Evolutionary conservation across 495 filamentous ascomycete species (phyloP).

Genomic region (Penicillium subrubescens): DNA sequence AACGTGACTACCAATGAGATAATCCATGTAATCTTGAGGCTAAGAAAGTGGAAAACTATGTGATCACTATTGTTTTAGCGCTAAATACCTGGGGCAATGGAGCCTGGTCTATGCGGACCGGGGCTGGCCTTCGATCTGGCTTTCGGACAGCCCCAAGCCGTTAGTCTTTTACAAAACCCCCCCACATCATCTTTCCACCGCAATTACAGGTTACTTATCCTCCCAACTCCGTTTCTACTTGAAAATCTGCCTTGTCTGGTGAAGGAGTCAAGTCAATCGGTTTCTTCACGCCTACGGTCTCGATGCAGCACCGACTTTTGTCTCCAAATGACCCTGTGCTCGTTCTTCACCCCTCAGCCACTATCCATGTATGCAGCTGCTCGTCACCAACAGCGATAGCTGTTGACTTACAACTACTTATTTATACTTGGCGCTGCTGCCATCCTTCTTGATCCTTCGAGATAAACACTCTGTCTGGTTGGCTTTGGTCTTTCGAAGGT

Average conservation of each 20-base stretch:
- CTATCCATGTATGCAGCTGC: constrained; percentile 31
- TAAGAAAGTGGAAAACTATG: constrained; percentile 7
- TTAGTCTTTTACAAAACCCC: constrained; percentile 22
- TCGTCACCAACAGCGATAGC: constrained; percentile 25
- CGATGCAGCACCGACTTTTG: constrained; percentile 28
- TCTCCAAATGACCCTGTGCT: constrained; percentile 33
- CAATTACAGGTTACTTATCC: constrained; percentile 24
- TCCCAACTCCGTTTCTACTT: constrained; percentile 9
- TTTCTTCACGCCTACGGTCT: constrained; percentile 29
- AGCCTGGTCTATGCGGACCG: constrained; percentile 27
- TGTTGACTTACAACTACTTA: constrained; percentile 25
- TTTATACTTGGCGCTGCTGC: constrained; percentile 27
- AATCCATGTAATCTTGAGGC: constrained; percentile 16
- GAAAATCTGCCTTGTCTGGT: constrained; percentile 44
- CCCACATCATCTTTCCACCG: constrained; percentile 27
- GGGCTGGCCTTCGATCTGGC: constrained; percentile 35
- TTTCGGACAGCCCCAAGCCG: constrained; percentile 27
- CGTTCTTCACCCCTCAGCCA: constrained; percentile 34
- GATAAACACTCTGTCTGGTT: constrained; percentile 18
- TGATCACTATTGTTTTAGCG: constrained; percentile 35
- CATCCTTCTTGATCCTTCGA: constrained; percentile 7
- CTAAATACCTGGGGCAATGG: constrained; percentile 34
- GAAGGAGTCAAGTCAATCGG: constrained; percentile 31
- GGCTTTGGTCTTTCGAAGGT: constrained; percentile 5
- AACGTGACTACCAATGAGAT: constrained; percentile 16